Percentiles rank a stretch among this genome's conserved stretches.
Conservation (phyloP, 768 basidiomycete species). For the Termitomyces sp. region DNA sequence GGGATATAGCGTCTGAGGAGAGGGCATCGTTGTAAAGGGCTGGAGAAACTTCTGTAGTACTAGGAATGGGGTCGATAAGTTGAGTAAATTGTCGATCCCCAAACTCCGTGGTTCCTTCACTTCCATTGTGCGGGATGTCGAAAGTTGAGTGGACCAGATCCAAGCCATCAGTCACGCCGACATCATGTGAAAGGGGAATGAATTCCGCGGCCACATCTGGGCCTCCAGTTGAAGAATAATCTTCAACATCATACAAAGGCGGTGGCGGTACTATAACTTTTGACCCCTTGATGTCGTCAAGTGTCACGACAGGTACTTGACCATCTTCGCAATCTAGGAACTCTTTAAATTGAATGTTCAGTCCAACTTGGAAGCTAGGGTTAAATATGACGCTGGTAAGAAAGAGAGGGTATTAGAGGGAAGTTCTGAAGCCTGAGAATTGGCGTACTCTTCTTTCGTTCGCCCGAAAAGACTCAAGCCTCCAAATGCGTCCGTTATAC, state of each 20-base stretch:
- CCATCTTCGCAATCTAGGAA: neutral
- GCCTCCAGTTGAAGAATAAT: neutral
- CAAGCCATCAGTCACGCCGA: neutral
- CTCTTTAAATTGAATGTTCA: neutral
- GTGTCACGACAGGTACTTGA: neutral
- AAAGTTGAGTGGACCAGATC: neutral
- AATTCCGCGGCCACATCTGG: neutral
- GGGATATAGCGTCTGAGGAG: neutral
- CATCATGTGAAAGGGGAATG: neutral
- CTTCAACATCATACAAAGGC: neutral
- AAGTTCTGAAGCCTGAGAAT: neutral
- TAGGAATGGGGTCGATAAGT: neutral
- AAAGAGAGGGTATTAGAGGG: neutral
- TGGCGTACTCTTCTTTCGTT: slow-evolving; percentile 6
- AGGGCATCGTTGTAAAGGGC: neutral
- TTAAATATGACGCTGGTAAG: neutral
- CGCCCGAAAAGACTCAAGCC: slow-evolving; percentile 1
- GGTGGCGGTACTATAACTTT: neutral
- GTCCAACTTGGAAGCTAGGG: neutral
- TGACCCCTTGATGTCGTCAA: slow-evolving; percentile 3
- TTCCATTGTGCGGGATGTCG: neutral
- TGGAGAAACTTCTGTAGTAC: neutral
- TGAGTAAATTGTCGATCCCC: neutral
- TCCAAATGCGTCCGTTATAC: neutral
- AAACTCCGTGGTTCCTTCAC: neutral